A percentile compares a stretch with the other conserved stretches of the same genome.
Conservation (phyloP, 148 eudicot species). For the Cornus kousa region DNA sequence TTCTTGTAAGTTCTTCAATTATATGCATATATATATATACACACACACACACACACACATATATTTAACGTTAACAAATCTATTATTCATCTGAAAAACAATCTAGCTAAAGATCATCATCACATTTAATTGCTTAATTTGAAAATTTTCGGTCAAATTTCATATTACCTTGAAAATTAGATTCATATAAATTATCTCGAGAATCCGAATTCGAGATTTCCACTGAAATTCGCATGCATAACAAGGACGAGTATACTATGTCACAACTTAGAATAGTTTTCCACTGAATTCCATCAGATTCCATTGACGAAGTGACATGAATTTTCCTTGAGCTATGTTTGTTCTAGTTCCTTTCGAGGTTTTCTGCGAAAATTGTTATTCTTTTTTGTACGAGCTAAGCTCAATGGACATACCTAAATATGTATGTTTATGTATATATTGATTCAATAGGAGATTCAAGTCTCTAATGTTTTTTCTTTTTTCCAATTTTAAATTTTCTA, state of each 20-base stretch:
- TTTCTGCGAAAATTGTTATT: no score
- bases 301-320: neutral
- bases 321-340: neutral
- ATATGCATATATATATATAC: no score
- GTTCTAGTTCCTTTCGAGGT: no score
- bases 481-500: neutral
- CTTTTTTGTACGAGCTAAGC: no score
- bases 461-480: no score
- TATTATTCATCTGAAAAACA: neutral
- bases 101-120: neutral
- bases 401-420: no score
- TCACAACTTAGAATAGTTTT: neutral
- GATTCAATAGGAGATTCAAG: no score
- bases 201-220: no score
- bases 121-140: neutral
- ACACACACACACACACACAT: neutral
- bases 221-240: neutral
- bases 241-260: neutral
- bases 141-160: neutral
- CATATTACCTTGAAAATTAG: neutral
- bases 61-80: neutral
- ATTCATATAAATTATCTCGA: neutral
- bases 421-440: no score
- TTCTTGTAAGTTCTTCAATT: constrained; percentile 5
- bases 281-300: neutral